Evolutionary conservation across 169 alveolate species (phyloP).

Genomic region (Theileria equi): DNA sequence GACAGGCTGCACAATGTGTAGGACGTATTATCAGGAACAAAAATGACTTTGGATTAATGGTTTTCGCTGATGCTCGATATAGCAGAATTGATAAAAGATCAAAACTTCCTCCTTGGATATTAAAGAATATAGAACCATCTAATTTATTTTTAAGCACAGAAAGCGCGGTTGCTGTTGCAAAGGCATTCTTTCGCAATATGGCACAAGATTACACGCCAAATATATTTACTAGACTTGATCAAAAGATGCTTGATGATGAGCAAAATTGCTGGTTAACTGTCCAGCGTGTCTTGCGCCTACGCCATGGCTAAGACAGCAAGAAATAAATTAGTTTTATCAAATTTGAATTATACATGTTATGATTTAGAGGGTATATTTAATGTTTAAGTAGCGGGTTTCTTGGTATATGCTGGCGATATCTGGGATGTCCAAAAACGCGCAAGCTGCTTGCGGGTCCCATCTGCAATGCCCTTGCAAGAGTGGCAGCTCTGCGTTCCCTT

Average conservation of each 20-base stretch:
- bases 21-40: slow-evolving; percentile 95
- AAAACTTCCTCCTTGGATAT: slow-evolving; percentile 88
- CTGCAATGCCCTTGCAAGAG: slow-evolving; percentile 43
- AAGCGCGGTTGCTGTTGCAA: slow-evolving; percentile 76
- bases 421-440: slow-evolving; percentile 59
- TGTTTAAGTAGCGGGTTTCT: slow-evolving; percentile 52
- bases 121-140: slow-evolving; percentile 77
- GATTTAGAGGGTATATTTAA: too few relatives aligned
- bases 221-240: slow-evolving; percentile 70
- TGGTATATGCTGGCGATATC: slow-evolving; percentile 55
- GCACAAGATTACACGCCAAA: slow-evolving; percentile 72
- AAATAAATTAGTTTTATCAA: background rate
- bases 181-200: slow-evolving; percentile 68
- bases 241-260: slow-evolving; percentile 58
- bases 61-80: slow-evolving; percentile 87
- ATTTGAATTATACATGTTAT: too few relatives aligned
- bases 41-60: slow-evolving; percentile 91
- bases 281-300: slow-evolving; percentile 46
- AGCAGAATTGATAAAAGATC: slow-evolving; percentile 80
- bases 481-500: slow-evolving; percentile 57
- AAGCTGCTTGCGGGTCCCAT: slow-evolving; percentile 56
- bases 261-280: slow-evolving; percentile 67
- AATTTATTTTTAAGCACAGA: slow-evolving; percentile 77
- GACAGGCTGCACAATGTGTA: slow-evolving; percentile 97
- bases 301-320: too few relatives aligned